Base-by-base conservation (phyloP, 257 asterid genomes). In the Eustoma russellianum region DNA sequence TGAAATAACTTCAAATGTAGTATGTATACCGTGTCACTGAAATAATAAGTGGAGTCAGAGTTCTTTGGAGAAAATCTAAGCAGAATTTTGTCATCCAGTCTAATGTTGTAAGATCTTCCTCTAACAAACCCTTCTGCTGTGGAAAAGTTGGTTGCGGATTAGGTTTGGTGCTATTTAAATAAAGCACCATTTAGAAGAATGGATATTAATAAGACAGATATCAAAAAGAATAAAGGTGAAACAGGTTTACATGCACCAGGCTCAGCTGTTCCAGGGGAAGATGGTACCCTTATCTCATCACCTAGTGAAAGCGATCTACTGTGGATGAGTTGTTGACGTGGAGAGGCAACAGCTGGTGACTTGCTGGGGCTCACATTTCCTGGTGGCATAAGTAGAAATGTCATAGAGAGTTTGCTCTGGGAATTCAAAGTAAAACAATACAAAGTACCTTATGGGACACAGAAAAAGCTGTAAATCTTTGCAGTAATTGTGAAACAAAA, bases 81-180 rank as follows among this genome's bases (percentile, higher is more conserved):
- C 67, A 83, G 79, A 60, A 88, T 85, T 77, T 85, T 84, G 65
- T 88, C 92, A 71, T 92, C 99, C 54, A 88, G 77, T 73, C 90
- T 92, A 67, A 92, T 87, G 68, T 92, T 88, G n/a, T n/a, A 92
- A 45, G 95, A 92, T 70, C 97, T 85, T 71, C 98, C 98, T 66
- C 95, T 79, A 70, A 76, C 81, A 81, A 88, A 76, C 75, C 93
- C 95, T 85, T 88, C 98, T 88, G 98, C 98, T 92, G 97, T 80
- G 79, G 75, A 70, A 91, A 81, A 60, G 74, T 77, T 66, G 53
- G 52, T 57, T 62, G 63, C 77, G 63, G 68, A 73, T 83, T 77
- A 85, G 78, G 56, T 74, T 43, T 57, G 59, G 71, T 46, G 63
- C 9, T 17, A 15, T 11, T 46, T 41, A 9, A 17, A 58, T 56